A percentile compares a stretch with the other conserved stretches of the same genome.
These are phyloP conservation scores for Pistacia atlantica DNA, from an alignment of 345 rosid genomes.

Conservation along the genomic window DNA sequence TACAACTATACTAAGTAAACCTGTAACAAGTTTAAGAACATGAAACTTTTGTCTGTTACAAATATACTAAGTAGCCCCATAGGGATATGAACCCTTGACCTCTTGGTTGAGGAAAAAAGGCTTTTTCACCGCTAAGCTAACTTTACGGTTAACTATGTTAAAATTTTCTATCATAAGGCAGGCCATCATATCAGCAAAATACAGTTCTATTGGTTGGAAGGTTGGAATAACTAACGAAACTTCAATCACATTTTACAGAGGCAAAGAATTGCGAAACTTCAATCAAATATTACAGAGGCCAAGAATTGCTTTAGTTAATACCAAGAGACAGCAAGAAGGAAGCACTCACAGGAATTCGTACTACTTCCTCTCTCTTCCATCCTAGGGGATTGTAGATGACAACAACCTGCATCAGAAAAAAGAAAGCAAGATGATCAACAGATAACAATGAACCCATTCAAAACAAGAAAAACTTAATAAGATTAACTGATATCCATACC, in stretches of 20 bases:
- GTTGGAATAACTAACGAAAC: background rate
- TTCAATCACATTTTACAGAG: background rate
- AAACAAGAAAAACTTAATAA: constrained; percentile 10
- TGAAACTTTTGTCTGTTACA: background rate
- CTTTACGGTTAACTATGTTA: background rate
- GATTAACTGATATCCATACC: constrained; percentile 44
- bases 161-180: constrained; percentile 1
- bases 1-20: constrained; percentile 25
- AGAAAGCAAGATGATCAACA: constrained; percentile 15
- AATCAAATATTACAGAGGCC: background rate
- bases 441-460: constrained; percentile 21
- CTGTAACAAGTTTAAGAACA: constrained; percentile 33
- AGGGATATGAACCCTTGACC: too few relatives aligned
- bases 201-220: background rate
- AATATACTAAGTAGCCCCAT: background rate
- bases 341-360: constrained; percentile 76
- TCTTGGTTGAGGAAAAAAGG: too few relatives aligned
- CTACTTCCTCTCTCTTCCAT: constrained; percentile 79
- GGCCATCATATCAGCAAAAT: background rate
- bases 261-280: constrained; percentile 3
- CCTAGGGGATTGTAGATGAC: constrained; percentile 86
- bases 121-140: too few relatives aligned
- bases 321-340: constrained; percentile 16
- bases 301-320: constrained; percentile 16
- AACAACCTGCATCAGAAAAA: constrained; percentile 53